Evolutionary conservation across 495 filamentous ascomycete genomes (phyloP).

Genomic region (Neurospora discreta): DNA sequence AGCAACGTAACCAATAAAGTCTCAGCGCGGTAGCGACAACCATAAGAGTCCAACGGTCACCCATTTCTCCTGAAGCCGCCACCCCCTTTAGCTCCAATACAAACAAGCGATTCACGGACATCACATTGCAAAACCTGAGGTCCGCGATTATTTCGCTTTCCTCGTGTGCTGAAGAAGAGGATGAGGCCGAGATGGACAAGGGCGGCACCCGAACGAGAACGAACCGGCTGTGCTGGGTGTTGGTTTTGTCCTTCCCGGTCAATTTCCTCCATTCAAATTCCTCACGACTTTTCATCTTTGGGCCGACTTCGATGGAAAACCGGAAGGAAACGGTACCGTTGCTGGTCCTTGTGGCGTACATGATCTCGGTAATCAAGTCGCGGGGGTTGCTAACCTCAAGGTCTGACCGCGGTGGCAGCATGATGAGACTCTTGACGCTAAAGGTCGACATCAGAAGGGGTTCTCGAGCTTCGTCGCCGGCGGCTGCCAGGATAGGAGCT

Average conservation of each 20-base stretch:
- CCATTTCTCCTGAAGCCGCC: constrained; percentile 3
- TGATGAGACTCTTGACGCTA: not conserved
- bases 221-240: not conserved
- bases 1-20: constrained; percentile 1
- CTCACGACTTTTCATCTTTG: not conserved
- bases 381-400: not conserved
- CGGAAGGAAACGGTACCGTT: constrained; percentile 1
- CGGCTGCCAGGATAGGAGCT: constrained; percentile 3
- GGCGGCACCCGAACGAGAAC: not conserved
- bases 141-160: constrained; percentile 1
- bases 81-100: constrained; percentile 6
- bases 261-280: constrained; percentile 8
- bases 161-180: not conserved
- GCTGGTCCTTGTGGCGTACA: not conserved
- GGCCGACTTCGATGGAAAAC: constrained; percentile 5
- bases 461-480: not conserved
- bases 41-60: constrained; percentile 10
- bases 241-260: not conserved
- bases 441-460: constrained; percentile 1
- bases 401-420: not conserved
- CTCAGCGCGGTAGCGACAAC: constrained; percentile 4
- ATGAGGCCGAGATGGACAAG: not conserved
- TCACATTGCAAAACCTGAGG: not conserved
- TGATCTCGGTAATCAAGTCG: constrained; percentile 2
- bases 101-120: constrained; percentile 1